Base-by-base conservation (phyloP, 352 stramenopile genomes). In the Aphanomyces cochlioides region DNA sequence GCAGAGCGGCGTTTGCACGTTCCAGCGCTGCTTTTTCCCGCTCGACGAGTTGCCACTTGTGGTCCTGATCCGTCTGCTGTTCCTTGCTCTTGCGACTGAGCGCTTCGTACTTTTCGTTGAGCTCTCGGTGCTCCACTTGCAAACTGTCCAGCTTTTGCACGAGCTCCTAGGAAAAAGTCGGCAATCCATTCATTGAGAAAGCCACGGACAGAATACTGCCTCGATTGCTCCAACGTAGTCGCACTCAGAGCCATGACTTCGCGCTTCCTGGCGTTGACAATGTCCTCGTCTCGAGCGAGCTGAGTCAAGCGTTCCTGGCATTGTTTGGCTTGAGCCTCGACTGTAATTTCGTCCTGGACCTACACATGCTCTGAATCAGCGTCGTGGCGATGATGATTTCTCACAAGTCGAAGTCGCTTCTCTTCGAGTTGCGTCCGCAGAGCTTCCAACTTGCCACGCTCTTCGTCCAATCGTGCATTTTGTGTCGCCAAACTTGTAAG, bases 161-260 rank as follows among this genome's bases (percentile, higher is more conserved):
- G 3, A 70, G 7, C 19, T 60, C 34, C 64, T 70, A 61, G 10
- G 28, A 61, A 40, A 7, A 38, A 12, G 39, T 15, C 7, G 56
- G 12, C 17, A 3, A 47, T n/a, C 38, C 28, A 63, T 2, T 19
- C 40, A 5, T 63, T 1, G 17, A 12, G 54, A 28, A 2, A 28
- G 28, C 28, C 28, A 28, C 28, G 28, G 5, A 70, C 64, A n/a
- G 64, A 63, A 21, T 70, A 58, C 17, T 17, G 28, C 47, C 80
- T 74, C 37, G 82, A 82, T 63, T 83, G 80, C n/a, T 90, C 84
- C 15, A 89, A 69, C 15, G 80, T 93, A 72, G 92, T 78, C 7
- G 80, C 75, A 1, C 84, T 84, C 39, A 92, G 77, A 47, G 75
- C 74, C 5, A 78, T 79, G 47, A 94, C 74, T 66, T 93, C 86